A percentile compares a stretch with the other conserved stretches of the same genome.
Conservation (phyloP, 2,329 filamentous ascomycete genomes). For the Tricladium varicosporioides region DNA sequence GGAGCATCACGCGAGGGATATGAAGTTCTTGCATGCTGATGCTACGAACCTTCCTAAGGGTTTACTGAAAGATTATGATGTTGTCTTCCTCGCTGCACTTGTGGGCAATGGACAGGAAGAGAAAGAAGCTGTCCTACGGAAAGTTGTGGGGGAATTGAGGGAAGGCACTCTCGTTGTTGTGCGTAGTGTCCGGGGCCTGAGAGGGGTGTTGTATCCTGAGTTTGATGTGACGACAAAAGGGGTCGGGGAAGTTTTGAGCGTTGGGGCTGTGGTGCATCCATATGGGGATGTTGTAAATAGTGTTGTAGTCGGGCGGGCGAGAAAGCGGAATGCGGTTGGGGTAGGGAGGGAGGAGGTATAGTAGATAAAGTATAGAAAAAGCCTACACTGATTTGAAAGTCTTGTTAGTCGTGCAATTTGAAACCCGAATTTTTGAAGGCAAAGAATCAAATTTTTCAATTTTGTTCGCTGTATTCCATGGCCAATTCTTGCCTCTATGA, state of each 20-base stretch:
- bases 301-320: constrained; percentile 39
- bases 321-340: not conserved
- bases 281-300: constrained; percentile 50
- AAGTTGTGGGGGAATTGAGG: constrained; percentile 39
- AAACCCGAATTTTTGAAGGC: too few species aligned
- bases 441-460: too few species aligned
- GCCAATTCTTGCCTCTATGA: too few species aligned
- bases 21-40: constrained; percentile 40
- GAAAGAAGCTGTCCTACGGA: constrained; percentile 41
- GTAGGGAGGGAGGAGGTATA: not conserved
- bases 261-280: constrained; percentile 46
- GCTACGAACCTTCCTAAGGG: constrained; percentile 23
- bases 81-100: constrained; percentile 49
- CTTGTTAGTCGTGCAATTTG: too few species aligned
- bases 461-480: too few species aligned
- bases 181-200: constrained; percentile 44
- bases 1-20: constrained; percentile 19
- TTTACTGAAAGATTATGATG: constrained; percentile 39
- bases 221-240: constrained; percentile 38
- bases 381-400: too few species aligned
- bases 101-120: constrained; percentile 42
- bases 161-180: constrained; percentile 44
- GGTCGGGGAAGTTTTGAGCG: constrained; percentile 24
- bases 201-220: constrained; percentile 48
- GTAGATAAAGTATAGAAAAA: not conserved